phyloP scores from a whole-genome alignment of 2,329 filamentous ascomycete genomes.

The Didymella segeticola region DNA sequence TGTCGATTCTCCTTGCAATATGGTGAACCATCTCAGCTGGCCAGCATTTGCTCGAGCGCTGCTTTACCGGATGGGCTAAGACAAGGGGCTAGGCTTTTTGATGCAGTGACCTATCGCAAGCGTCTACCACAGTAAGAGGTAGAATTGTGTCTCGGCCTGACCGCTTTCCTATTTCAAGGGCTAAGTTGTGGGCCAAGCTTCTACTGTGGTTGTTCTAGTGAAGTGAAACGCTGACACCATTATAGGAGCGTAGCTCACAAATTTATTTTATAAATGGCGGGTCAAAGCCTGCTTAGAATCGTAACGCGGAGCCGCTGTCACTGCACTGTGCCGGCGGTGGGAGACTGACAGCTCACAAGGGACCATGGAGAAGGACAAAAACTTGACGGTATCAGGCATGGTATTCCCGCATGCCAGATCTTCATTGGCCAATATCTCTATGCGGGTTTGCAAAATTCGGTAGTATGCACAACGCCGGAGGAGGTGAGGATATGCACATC shows the following conservation, averaged over 20 bases:
- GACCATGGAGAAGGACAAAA: conserved; percentile 24
- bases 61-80: conserved; percentile 28
- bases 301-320: conserved; percentile 23
- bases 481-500: conserved; percentile 15
- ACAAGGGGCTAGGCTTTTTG: conserved; percentile 28
- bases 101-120: conserved; percentile 18
- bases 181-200: conserved; percentile 31
- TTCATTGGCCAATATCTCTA: conserved; percentile 15
- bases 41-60: conserved; percentile 20
- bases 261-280: conserved; percentile 14
- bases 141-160: conserved; percentile 39
- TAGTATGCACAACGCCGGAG: conserved; percentile 22
- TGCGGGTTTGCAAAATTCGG: conserved; percentile 17
- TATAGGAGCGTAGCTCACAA: conserved; percentile 23
- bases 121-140: conserved; percentile 21
- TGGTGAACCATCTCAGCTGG: no score
- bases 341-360: conserved; percentile 35
- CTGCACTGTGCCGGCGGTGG: conserved; percentile 39
- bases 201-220: conserved; percentile 20
- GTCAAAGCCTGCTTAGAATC: conserved; percentile 18
- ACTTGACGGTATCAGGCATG: conserved; percentile 7
- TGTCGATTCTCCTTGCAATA: background rate
- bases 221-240: conserved; percentile 8
- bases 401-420: background rate
- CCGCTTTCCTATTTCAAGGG: conserved; percentile 30